Conservation (phyloP, 2,329 filamentous ascomycete genomes). For the Arthrobotrys entomopaga region DNA sequence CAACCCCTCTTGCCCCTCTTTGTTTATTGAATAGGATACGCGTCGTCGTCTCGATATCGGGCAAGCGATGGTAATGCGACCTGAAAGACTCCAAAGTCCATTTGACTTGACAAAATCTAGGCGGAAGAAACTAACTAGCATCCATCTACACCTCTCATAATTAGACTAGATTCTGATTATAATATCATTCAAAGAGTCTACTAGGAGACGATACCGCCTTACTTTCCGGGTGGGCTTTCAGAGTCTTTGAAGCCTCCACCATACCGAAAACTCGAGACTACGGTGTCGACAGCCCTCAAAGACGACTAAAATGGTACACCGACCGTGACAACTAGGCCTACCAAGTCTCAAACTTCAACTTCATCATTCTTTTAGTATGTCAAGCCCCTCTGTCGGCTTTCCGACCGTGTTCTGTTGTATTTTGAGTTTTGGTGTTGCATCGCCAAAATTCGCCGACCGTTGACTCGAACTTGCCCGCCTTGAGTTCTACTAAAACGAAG, state of each 20-base stretch:
- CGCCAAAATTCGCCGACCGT: constrained; percentile 37
- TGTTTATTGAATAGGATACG: too few species aligned
- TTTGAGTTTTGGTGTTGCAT: constrained; percentile 49
- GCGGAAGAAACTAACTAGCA: too few species aligned
- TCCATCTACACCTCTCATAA: too few species aligned
- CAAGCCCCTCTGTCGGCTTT: constrained; percentile 19
- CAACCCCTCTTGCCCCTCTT: too few species aligned
- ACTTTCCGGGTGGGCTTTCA: neutral
- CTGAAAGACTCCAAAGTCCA: too few species aligned
- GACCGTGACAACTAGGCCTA: constrained; percentile 28
- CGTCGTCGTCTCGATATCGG: too few species aligned
- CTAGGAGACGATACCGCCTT: neutral
- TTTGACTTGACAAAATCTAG: too few species aligned
- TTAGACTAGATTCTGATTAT: too few species aligned
- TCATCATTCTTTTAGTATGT: constrained; percentile 9
- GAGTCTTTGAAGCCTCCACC: neutral
- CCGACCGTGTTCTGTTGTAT: constrained; percentile 48
- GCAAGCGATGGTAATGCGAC: too few species aligned
- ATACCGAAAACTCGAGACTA: neutral
- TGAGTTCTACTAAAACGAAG: constrained; percentile 3
- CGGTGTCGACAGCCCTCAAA: neutral
- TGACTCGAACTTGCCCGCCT: constrained; percentile 14
- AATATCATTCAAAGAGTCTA: too few species aligned
- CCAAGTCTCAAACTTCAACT: neutral
- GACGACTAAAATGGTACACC: neutral